Percentiles rank a stretch among this genome's conserved stretches.
Conservation (phyloP, 2,329 filamentous ascomycete species). For the Didymella exigua region DNA sequence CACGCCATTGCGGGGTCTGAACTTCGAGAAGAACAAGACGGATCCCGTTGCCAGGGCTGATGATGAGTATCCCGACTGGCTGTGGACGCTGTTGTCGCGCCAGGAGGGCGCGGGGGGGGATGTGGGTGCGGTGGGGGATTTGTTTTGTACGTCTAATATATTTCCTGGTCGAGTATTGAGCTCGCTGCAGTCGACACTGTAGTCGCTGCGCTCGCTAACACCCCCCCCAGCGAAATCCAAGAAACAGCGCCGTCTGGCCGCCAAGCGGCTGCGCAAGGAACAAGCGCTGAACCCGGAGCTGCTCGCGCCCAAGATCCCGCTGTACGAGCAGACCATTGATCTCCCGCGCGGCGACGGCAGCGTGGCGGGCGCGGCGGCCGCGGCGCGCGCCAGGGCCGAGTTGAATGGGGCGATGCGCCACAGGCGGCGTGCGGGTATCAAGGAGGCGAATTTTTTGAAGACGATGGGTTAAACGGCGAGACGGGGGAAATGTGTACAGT, state of each 20-base stretch:
- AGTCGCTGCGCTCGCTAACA: neutral
- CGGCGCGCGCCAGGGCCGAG: conserved; percentile 61
- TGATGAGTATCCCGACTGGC: conserved; percentile 77
- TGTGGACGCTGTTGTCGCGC: conserved; percentile 73
- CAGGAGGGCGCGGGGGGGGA: conserved; percentile 59
- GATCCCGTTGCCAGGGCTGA: conserved; percentile 78
- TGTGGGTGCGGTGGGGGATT: conserved; percentile 67
- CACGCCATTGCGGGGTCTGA: conserved; percentile 73
- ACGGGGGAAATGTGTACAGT: neutral
- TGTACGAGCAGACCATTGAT: conserved; percentile 80
- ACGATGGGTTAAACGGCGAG: conserved; percentile 61
- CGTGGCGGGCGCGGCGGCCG: conserved; percentile 53
- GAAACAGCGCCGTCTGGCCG: conserved; percentile 75
- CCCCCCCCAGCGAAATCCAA: conserved; percentile 67
- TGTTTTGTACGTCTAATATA: conserved; percentile 78
- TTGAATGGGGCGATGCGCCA: conserved; percentile 74
- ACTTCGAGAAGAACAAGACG: conserved; percentile 73
- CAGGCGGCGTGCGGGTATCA: conserved; percentile 76
- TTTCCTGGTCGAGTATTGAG: no score
- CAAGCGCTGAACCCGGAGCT: conserved; percentile 69
- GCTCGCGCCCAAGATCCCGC: conserved; percentile 67
- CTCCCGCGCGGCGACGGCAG: conserved; percentile 62
- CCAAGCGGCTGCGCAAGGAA: conserved; percentile 67
- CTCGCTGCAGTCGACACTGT: no score
- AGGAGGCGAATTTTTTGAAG: conserved; percentile 86